These are phyloP conservation scores for Penicillium sp. DNA, from an alignment of 2,329 filamentous ascomycete species.

Conservation along the genomic window DNA sequence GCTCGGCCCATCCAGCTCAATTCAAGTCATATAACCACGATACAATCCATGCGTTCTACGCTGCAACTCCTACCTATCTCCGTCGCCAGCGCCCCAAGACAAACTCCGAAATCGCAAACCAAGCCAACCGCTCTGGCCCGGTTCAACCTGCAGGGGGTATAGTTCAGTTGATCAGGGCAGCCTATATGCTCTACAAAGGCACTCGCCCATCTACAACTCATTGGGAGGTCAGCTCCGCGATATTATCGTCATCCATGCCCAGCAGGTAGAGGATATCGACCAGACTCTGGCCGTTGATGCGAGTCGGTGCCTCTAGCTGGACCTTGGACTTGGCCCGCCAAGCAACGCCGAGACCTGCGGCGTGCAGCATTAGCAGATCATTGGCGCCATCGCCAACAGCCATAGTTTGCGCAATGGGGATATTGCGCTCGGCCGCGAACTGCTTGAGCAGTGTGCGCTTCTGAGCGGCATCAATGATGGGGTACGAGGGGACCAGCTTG, in stretches of 20 bases:
- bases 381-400: conserved; percentile 67
- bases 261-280: conserved; percentile 61
- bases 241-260: conserved; percentile 54
- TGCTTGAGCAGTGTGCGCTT: conserved; percentile 58
- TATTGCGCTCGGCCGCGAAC: conserved; percentile 56
- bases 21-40: neutral
- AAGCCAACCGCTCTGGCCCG: neutral
- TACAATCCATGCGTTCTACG: neutral
- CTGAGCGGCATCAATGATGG: conserved; percentile 61
- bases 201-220: conserved; percentile 6
- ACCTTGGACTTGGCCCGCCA: conserved; percentile 67
- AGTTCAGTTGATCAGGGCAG: neutral
- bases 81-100: neutral
- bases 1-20: neutral
- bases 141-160: neutral
- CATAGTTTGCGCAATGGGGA: conserved; percentile 57
- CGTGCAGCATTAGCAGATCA: conserved; percentile 65
- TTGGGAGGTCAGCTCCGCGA: conserved; percentile 44
- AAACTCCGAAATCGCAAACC: conserved; percentile 1
- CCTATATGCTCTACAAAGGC: conserved; percentile 1
- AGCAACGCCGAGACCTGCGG: conserved; percentile 63
- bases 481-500: conserved; percentile 52
- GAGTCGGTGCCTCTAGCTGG: conserved; percentile 60
- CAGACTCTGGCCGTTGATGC: conserved; percentile 60
- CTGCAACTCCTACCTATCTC: neutral